Evolutionary conservation across 2,329 filamentous ascomycete species (phyloP), one percentile per base, ranked within the genome.

Genomic region (Chaetomium olivaceum): DNA sequence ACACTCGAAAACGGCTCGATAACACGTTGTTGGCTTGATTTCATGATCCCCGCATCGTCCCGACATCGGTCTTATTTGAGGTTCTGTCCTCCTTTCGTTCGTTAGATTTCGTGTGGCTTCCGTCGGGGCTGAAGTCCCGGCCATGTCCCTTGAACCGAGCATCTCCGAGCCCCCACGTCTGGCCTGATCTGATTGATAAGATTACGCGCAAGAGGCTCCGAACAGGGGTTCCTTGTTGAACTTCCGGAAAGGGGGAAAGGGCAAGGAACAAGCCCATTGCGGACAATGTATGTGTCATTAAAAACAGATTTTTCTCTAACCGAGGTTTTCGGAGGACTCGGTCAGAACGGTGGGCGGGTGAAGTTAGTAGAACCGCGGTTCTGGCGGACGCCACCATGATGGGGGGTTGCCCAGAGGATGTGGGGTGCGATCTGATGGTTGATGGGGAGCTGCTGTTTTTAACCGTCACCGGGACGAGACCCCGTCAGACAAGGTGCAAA

Each of bases 151-250:
- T 31, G 46, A 57, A 61, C 56, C 27, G 36, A 8, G 51, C 27
- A 39, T 27, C 29, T 27, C 29, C 6, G 14, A 33, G 27, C 50
- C 39, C 52, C 61, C 61, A 54, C 58, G 14, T n/a, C 1, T 8
- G 31, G 21, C 4, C 12, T 67, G 61, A 67, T 67, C 65, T 59
- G 66, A 68, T 68, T 67, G 65, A 67, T 67, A 67, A 67, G 65
- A 67, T 67, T 61, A 59, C 55, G n/a, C 14, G 36, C 8, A 25
- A 19, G 5, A 19, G 14, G 14, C 14, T 6, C 39, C 5, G 14
- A 27, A 50, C 56, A 64, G 50, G 55, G 56, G 46, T 14, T 27
- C 31, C 11, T n/a, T 12, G 29, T 33, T 7, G 29, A 23, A 8
- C 12, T 19, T 9, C 1, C 23, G 36, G 33, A 33, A 23, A 31